Evolutionary conservation across 495 filamentous ascomycete genomes (phyloP).

Genomic region (Aspergillus baeticus): DNA sequence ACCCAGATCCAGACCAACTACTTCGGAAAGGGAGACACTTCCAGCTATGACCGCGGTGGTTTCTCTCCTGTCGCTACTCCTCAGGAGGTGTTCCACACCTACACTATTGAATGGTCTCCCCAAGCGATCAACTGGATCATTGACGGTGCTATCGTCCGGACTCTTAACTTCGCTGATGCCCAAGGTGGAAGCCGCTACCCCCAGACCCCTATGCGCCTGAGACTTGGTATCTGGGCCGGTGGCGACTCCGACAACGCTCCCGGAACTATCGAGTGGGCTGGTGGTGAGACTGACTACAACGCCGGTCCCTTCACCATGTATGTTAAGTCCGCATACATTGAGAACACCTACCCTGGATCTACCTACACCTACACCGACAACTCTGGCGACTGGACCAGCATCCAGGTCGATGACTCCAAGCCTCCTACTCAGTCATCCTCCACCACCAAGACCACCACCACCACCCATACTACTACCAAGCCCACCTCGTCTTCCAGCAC

Average conservation of each 20-base stretch:
- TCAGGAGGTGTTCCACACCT: conserved; percentile 73
- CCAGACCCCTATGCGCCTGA: conserved; percentile 84
- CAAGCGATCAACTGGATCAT: conserved; percentile 75
- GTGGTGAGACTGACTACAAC: conserved; percentile 66
- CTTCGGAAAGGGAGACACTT: conserved; percentile 86
- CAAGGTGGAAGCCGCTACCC: conserved; percentile 75
- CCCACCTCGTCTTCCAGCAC: conserved; percentile 7
- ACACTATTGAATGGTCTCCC: conserved; percentile 81
- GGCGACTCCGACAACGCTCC: conserved; percentile 67
- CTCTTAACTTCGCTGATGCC: conserved; percentile 55
- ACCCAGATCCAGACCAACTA: conserved; percentile 84
- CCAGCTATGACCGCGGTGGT: conserved; percentile 71
- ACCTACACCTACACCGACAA: conserved; percentile 40
- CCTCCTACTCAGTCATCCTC: neutral
- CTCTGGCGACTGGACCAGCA: conserved; percentile 35
- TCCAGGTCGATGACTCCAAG: conserved; percentile 24
- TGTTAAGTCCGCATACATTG: conserved; percentile 49
- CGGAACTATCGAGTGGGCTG: conserved; percentile 66
- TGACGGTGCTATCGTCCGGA: conserved; percentile 70
- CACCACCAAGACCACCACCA: conserved; percentile 9
- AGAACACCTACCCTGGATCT: conserved; percentile 35
- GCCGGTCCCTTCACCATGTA: conserved; percentile 70
- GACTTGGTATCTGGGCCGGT: conserved; percentile 80
- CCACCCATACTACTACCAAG: conserved; percentile 10
- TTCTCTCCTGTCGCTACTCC: conserved; percentile 58